A percentile compares a stretch with the other conserved stretches of the same genome.
Evolutionary conservation across 2,329 filamentous ascomycete species (phyloP).

Genomic region (Neonectria faginata): DNA sequence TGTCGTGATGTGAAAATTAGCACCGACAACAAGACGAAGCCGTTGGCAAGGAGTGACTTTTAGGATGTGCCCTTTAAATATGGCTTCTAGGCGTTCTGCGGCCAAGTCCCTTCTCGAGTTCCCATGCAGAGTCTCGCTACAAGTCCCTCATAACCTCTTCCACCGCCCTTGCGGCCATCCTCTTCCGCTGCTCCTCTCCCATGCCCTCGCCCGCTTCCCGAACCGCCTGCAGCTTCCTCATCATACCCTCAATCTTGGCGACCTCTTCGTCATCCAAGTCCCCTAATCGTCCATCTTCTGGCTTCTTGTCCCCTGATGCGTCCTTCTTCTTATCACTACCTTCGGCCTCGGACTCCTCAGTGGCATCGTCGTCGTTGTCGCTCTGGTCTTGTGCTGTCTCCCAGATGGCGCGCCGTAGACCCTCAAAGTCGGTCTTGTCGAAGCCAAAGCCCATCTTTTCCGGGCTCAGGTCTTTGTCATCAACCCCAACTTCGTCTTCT

Average conservation of each 20-base stretch:
- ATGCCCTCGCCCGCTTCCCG: constrained; percentile 69
- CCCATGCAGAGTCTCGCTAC: constrained; percentile 40
- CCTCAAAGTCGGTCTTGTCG: constrained; percentile 65
- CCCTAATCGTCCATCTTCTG: constrained; percentile 54
- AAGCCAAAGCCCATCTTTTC: constrained; percentile 64
- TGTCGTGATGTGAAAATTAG: constrained; percentile 25
- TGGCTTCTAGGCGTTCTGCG: neutral
- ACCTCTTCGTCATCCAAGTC: constrained; percentile 65
- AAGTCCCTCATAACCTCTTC: constrained; percentile 73
- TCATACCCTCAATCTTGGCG: constrained; percentile 71
- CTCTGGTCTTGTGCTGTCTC: constrained; percentile 49
- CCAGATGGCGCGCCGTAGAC: constrained; percentile 65
- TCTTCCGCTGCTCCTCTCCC: constrained; percentile 70
- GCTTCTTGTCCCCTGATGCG: constrained; percentile 9
- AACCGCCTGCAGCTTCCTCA: constrained; percentile 72
- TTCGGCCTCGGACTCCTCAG: constrained; percentile 27
- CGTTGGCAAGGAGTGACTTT: neutral
- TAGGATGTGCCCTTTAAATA: neutral
- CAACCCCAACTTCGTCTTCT: constrained; percentile 45
- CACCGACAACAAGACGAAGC: neutral
- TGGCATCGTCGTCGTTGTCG: constrained; percentile 30
- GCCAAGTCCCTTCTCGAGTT: neutral
- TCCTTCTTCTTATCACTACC: constrained; percentile 26
- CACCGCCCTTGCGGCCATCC: constrained; percentile 71
- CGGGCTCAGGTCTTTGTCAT: constrained; percentile 55